Base-by-base conservation (phyloP, 768 basidiomycete genomes). In the Leccinum subgranulosum region DNA sequence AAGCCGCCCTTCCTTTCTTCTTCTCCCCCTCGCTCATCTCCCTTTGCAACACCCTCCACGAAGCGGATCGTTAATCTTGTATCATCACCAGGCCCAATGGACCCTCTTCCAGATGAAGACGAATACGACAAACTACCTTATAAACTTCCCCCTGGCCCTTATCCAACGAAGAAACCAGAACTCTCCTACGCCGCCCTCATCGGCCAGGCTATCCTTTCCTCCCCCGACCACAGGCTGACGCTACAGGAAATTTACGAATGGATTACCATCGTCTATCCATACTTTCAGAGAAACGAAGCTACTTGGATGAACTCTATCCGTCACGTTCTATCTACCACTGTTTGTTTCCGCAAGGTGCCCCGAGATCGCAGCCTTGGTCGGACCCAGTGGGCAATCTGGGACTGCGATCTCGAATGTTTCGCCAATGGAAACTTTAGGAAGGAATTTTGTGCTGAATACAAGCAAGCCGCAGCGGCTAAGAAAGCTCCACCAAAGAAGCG, bases 251-350 rank as follows among this genome's bases (percentile, higher is more conserved):
- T 99, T 61, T 98, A 98, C 68, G 88, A 92, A 69, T 99, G 85
- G 83, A 95, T 99, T 66, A 92, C 92, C 48, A 90, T 89, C 43
- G 91, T 92, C 9, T 95, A 94, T 73, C 95, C 97, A 7, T 86
- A 87, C 69, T 99, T 92, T 76, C 92, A 93, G 73, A 88, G 90
- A 57, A 88, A 89, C 21, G 94, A 98, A 66, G 84, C 88, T 4
- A 96, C 94, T 6, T 98, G 96, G 96, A 94, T 95, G 85, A 97
- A 97, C 73, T 95, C 93, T 55, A 93, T 98, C 58, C 84, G 96
- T n/a, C 95, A 98, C 73, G 94, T 95, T 49, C 81, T 98, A 25
- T 94, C 91, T 61, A 92, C 94, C 3, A 96, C 95, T 46, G 84
- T 88, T 36, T 89, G 88, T 65, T 98, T 97, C 73, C 84, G 92